Base-by-base conservation (phyloP, 2,329 filamentous ascomycete genomes). In the Alternaria sp. region DNA sequence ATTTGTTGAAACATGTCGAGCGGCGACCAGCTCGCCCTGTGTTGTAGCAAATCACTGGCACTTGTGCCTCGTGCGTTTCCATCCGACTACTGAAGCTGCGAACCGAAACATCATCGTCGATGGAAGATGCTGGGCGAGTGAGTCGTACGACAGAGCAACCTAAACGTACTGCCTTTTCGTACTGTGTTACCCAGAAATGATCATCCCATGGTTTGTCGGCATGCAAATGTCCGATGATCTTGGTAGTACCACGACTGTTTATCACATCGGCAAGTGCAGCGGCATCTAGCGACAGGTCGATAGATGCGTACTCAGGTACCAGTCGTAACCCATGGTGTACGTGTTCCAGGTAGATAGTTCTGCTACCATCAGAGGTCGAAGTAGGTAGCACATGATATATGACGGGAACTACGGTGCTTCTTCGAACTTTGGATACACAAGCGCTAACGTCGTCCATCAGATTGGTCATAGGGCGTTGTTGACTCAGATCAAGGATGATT, bases 1-100 rank as follows among this genome's bases (percentile, higher is more conserved):
- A 83, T 25, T 83, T 84, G 66, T 92, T 92, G 75, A 90, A 88
- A 63, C 85, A 89, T 27, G 86, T 85, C 0, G 90, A 92, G 49
- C 85, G 83, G 43, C 88, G 84, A 0, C 90, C 90, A 5, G 86
- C 77, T 7, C 81, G 75, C 0, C 89, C 90, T 0, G 87, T 88
- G 66, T 91, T 91, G 77, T 89, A 91, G 10, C 86, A 84, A 22
- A 90, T 86, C 1, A 91, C 60, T 0, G 88, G 86, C 14, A 88
- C 76, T 0, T 79, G 78, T 0, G 80, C 79, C 0, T 80, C 75
- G 3, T 84, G 72, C 12, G 77, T 76, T 48, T 80, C 78, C 5
- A 88, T 80, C 16, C 81, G 80, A 36, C 83, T 81, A 59, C 85
- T 84, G 28, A 91, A 83, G 11, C 82, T 81, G 32, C 85, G 81